phyloP scores from a whole-genome alignment of 2,329 filamentous ascomycete genomes.

The Periconia sp. region DNA sequence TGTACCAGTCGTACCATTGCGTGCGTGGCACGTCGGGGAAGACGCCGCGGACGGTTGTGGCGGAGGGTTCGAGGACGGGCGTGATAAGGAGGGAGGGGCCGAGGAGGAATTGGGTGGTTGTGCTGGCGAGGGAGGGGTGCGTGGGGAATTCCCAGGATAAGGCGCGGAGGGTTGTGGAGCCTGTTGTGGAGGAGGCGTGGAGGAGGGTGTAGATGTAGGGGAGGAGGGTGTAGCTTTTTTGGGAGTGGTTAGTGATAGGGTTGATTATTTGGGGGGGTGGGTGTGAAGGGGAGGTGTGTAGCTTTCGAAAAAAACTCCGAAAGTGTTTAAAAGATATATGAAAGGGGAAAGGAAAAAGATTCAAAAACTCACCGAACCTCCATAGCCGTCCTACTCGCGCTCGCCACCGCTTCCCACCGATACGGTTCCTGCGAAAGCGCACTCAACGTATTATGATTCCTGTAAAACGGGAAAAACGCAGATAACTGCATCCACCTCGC shows the following conservation, averaged over 20 bases:
- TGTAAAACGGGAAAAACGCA: constrained; percentile 77
- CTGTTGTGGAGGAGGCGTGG: constrained; percentile 65
- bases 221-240: constrained; percentile 57
- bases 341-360: neutral
- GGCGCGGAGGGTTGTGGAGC: constrained; percentile 71
- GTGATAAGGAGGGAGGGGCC: constrained; percentile 67
- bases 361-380: constrained; percentile 57
- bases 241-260: no score
- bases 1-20: constrained; percentile 82
- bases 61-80: constrained; percentile 66
- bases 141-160: constrained; percentile 74
- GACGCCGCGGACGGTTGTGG: constrained; percentile 63
- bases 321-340: no score
- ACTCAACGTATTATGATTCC: constrained; percentile 70
- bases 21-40: constrained; percentile 66
- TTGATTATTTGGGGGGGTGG: neutral
- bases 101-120: constrained; percentile 72
- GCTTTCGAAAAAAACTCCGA: no score
- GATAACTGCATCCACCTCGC: constrained; percentile 72
- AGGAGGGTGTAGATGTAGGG: constrained; percentile 78
- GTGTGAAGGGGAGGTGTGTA: neutral
- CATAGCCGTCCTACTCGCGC: constrained; percentile 68
- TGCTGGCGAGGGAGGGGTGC: constrained; percentile 66
- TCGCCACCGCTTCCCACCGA: constrained; percentile 65
- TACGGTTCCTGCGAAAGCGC: constrained; percentile 71